Conservation (phyloP, 345 rosid species). For the Kernera saxatilis region DNA sequence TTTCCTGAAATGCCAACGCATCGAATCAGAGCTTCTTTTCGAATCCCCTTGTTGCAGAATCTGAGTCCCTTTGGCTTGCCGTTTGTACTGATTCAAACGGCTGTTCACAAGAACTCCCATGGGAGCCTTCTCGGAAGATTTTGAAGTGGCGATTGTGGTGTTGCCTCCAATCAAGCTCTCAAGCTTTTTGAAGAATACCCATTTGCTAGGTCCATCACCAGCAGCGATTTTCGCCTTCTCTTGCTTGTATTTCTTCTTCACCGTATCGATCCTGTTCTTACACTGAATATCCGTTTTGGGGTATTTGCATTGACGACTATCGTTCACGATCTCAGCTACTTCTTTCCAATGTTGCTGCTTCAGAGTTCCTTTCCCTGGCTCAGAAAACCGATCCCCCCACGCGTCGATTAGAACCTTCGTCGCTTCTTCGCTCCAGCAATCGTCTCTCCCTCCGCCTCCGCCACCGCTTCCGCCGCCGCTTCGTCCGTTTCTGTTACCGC, state of each 20-base stretch:
- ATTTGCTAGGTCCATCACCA: constrained; percentile 54
- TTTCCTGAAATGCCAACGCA: constrained; percentile 43
- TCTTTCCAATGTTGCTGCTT: constrained; percentile 95
- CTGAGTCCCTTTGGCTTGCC: constrained; percentile 8
- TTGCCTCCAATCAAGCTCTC: constrained; percentile 56
- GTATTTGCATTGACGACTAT: constrained; percentile 50
- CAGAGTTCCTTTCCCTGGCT: constrained; percentile 82
- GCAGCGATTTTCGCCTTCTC: constrained; percentile 64
- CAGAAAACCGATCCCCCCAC: constrained; percentile 88
- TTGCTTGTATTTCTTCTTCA: constrained; percentile 86
- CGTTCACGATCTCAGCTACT: constrained; percentile 84
- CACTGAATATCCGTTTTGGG: constrained; percentile 85
- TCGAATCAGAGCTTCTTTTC: constrained; percentile 24
- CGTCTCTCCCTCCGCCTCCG: constrained; percentile 61
- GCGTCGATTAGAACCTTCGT: constrained; percentile 74
- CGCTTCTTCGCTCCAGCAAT: constrained; percentile 92
- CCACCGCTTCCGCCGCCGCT: background rate
- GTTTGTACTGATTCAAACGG: constrained; percentile 26
- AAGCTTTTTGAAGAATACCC: constrained; percentile 70
- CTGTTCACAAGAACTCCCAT: constrained; percentile 49
- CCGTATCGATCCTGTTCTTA: constrained; percentile 91
- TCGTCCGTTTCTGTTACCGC: constrained; percentile 35
- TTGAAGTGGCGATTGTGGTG: background rate
- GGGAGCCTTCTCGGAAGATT: constrained; percentile 31
- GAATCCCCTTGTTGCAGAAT: constrained; percentile 5